Base-by-base conservation (phyloP, 208 protist genomes). In the Blastocrithidia nonstop region DNA sequence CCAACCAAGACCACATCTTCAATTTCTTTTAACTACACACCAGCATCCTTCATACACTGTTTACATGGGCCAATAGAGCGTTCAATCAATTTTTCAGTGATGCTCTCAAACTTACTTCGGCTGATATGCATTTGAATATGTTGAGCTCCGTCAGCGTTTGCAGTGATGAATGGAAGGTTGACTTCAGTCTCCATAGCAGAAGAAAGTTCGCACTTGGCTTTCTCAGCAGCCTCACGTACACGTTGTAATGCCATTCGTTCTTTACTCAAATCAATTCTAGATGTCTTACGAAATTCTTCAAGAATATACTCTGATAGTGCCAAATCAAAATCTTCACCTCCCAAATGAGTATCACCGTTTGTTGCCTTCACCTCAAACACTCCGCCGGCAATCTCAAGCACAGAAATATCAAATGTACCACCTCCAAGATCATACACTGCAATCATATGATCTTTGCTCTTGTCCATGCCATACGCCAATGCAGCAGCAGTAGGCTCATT, bases 401-500 rank as follows among this genome's bases (percentile, higher is more conserved):
- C 88, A 5, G 95, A 98, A 48, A 99, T 78, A 82, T 99, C 98
- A 71, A 99, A 99, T 94, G 93, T 67, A 74, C 96, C 16, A 93
- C 90, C 51, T 70, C 88, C 52, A 87, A 67, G 43, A 51, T 95
- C 70, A 38, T 81, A 72, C 64, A 85, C 68, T 31, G 61, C 64
- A 48, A 85, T 69, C 39, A 60, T 31, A n/a, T 24, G 43, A 26
- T 66, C 58, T 48, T 60, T 54, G 9, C 28, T 54, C 45, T 54
- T 52, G 39, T 54, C 48, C 6, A 55, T 21, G 13, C 49, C 49
- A 15, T 43, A 55, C 3, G 49, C 22, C 71, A 73, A 42, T 42
- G 97, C 94, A 20, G 96, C 96, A 15, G 96, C 95, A 17, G 97
- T 99, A 38, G 97, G 96, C 76, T 99, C 97, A 84, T 99, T 99